Conservation (phyloP, 805 yeast species). For the Suhomyces vadensis region DNA sequence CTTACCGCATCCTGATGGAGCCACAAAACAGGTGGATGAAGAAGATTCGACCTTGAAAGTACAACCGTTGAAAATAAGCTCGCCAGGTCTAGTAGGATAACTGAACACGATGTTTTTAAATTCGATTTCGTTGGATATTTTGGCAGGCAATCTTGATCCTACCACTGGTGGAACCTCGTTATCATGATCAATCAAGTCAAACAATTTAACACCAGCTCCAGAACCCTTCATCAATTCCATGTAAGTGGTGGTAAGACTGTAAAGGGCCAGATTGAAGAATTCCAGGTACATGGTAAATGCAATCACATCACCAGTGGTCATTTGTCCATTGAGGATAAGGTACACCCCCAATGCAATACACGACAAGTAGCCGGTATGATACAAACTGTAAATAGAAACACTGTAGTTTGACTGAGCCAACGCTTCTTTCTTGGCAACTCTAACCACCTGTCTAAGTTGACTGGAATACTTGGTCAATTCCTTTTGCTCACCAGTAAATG, state of each 20-base stretch:
- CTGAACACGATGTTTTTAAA: constrained; percentile 42
- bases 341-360: constrained; percentile 46
- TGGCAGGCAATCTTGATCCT: constrained; percentile 29
- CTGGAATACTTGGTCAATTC: constrained; percentile 41
- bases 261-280: constrained; percentile 44
- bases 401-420: constrained; percentile 46
- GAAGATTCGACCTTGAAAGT: constrained; percentile 36
- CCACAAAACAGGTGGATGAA: constrained; percentile 47
- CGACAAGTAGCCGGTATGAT: constrained; percentile 44
- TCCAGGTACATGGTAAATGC: constrained; percentile 49
- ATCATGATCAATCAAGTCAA: constrained; percentile 41
- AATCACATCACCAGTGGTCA: constrained; percentile 50
- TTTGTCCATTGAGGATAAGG: constrained; percentile 41
- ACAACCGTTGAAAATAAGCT: constrained; percentile 38
- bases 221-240: constrained; percentile 50
- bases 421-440: constrained; percentile 46
- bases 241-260: constrained; percentile 46
- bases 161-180: constrained; percentile 37
- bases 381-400: constrained; percentile 43
- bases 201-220: constrained; percentile 46
- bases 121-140: constrained; percentile 33
- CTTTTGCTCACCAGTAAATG: constrained; percentile 45
- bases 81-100: constrained; percentile 42
- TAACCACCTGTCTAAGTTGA: constrained; percentile 40
- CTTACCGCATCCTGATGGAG: constrained; percentile 65